A percentile compares a stretch with the other conserved stretches of the same genome.
Evolutionary conservation across 2,329 filamentous ascomycete species (phyloP).

Genomic region (Pyrenochaeta sp.): DNA sequence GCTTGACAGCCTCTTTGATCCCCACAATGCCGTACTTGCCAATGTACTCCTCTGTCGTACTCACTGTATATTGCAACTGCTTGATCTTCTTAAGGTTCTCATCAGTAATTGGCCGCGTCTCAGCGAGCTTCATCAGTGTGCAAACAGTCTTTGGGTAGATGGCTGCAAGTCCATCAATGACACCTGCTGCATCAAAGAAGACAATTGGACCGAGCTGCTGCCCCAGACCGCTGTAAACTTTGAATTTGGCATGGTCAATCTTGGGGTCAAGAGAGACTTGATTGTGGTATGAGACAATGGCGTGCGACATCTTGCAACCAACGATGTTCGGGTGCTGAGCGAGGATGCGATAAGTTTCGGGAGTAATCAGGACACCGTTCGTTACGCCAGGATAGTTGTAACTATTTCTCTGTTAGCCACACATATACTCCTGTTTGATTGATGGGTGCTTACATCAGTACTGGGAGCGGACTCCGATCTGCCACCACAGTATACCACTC

Average conservation of each 20-base stretch:
- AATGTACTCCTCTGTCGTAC: slow-evolving; percentile 68
- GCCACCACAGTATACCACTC: slow-evolving; percentile 71
- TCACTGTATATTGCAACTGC: slow-evolving; percentile 68
- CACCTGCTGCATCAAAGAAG: slow-evolving; percentile 69
- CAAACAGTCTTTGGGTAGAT: slow-evolving; percentile 71
- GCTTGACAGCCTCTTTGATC: slow-evolving; percentile 70
- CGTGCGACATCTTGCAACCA: slow-evolving; percentile 74
- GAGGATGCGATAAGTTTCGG: slow-evolving; percentile 66
- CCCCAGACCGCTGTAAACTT: slow-evolving; percentile 70
- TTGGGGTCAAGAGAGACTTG: slow-evolving; percentile 67
- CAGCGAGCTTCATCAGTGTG: slow-evolving; percentile 62
- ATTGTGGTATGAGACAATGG: slow-evolving; percentile 70
- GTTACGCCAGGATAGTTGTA: slow-evolving; percentile 74
- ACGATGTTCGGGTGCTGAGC: slow-evolving; percentile 72
- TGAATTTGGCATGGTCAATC: slow-evolving; percentile 68
- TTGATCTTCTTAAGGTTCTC: slow-evolving; percentile 59
- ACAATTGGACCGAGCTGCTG: slow-evolving; percentile 72
- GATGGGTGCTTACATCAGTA: slow-evolving; percentile 62
- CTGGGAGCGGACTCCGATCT: slow-evolving; percentile 66
- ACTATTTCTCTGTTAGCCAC: slow-evolving; percentile 44
- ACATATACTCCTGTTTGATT: background rate
- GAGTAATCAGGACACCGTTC: slow-evolving; percentile 68
- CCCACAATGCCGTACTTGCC: slow-evolving; percentile 69
- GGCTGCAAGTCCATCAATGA: slow-evolving; percentile 72
- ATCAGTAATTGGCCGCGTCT: slow-evolving; percentile 46